Evolutionary conservation across 306 rosid genomes (phyloP), one percentile per base, ranked within the genome.

Genomic region (Cicer judaicum): DNA sequence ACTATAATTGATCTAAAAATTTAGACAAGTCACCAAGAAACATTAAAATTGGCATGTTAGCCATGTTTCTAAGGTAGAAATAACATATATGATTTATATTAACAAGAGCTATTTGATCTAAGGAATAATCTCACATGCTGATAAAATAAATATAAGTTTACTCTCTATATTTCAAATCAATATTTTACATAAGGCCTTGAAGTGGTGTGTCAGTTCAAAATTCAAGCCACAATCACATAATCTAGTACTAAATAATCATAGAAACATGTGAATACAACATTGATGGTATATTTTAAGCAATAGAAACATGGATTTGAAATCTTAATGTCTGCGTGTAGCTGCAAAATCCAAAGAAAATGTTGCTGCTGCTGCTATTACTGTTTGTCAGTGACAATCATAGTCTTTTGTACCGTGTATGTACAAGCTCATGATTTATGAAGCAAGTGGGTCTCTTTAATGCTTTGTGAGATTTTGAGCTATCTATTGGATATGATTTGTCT

Each of bases 391-490:
- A 53, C 73, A 81, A 84, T 64, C 57, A 68, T 68, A 71, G 68
- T 24, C 19, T 50, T 84, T 69, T 63, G 70, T 73, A 77, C 46
- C 62, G 69, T 61, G 62, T 52, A 8, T 71, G 14, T 53, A 77
- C 73, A 40, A 47, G 29, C 68, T 70, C 76, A 64, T 77, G 80
- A 69, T 72, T 69, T 74, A 64, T 64, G 62, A 62, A 64, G 55
- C 66, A 80, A 74, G 80, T 80, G 80, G 76, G 41, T 57, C 62
- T 76, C 63, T 71, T 21, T 78, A 74, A 16, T 75, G 70, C 56
- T 70, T 81, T 29, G 78, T 39, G 69, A 60, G 62, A 77, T 68
- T 68, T 77, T 68, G 57, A 79, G 83, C 74, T 52, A 73, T 70
- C 71, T 50, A 53, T 56, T 56, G 34, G 73, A 80, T 42, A 69